Evolutionary conservation across 371 early-diverging fungal species (phyloP).

Genomic region (Neoconidiobolus thromboides): DNA sequence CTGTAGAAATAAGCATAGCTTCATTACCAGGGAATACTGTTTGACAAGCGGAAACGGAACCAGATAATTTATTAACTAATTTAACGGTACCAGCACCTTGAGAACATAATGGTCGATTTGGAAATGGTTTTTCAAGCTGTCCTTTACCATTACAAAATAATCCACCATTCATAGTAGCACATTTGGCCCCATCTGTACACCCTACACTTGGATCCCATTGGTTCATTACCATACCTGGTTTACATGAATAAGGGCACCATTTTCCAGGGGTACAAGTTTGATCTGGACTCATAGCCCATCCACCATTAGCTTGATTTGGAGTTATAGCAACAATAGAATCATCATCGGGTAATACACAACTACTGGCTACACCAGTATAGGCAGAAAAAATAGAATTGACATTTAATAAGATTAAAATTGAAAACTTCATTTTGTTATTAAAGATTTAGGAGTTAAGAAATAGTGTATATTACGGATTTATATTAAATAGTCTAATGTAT

Average conservation of each 20-base stretch:
- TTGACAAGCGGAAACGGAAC: constrained; percentile 1
- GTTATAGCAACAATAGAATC: constrained; percentile 15
- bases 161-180: constrained; percentile 5
- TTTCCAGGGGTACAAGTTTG: not conserved
- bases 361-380: not conserved
- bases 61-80: not conserved
- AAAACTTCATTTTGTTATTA: too few species aligned
- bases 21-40: constrained; percentile 9
- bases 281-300: constrained; percentile 20
- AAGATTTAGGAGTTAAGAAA: too few species aligned
- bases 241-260: constrained; percentile 7
- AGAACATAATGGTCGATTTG: not conserved
- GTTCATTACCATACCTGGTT: not conserved
- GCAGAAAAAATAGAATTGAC: not conserved
- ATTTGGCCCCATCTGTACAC: not conserved
- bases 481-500: too few species aligned
- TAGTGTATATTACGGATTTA: too few species aligned
- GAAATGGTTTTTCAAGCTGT: not conserved
- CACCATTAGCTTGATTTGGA: constrained; percentile 12
- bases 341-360: constrained; percentile 6
- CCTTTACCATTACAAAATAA: not conserved
- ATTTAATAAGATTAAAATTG: too few species aligned
- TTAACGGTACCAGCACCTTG: not conserved
- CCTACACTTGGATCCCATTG: constrained; percentile 1
- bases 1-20: constrained; percentile 8